phyloP scores from a whole-genome alignment of 2,329 filamentous ascomycete species.

The Talaromyces sp. region DNA sequence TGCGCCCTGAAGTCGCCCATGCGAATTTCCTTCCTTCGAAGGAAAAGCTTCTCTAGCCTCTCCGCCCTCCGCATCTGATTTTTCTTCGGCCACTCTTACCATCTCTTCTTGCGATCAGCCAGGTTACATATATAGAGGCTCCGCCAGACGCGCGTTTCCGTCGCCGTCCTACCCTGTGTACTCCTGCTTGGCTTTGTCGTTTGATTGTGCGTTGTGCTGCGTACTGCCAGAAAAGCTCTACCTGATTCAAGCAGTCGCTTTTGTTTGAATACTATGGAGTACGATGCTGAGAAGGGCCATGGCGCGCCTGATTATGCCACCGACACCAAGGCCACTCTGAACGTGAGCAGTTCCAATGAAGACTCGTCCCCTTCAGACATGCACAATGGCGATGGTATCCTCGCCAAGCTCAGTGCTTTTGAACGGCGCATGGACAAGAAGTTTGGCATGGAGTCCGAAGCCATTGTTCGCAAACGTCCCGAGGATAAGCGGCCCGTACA shows the following conservation, averaged over 20 bases:
- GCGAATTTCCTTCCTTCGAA: neutral
- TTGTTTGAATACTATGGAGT: slow-evolving; percentile 7
- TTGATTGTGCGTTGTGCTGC: neutral
- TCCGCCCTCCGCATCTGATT: slow-evolving; percentile 1
- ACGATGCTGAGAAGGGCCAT: slow-evolving; percentile 16
- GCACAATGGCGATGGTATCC: slow-evolving; percentile 13
- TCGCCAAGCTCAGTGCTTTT: slow-evolving; percentile 34
- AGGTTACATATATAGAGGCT: neutral
- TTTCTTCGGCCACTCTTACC: neutral
- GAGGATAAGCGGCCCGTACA: slow-evolving; percentile 36
- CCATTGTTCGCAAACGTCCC: slow-evolving; percentile 46
- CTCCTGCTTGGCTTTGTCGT: neutral
- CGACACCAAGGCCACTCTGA: neutral
- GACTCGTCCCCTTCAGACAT: neutral
- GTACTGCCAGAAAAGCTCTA: neutral
- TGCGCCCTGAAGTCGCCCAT: neutral
- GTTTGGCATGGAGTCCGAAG: slow-evolving; percentile 50
- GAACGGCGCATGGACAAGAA: slow-evolving; percentile 47
- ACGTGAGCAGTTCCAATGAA: slow-evolving; percentile 12
- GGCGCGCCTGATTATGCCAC: neutral
- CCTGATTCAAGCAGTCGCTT: neutral
- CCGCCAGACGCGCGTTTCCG: neutral
- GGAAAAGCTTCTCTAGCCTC: neutral
- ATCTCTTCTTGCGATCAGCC: neutral
- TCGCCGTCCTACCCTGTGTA: neutral